phyloP scores from a whole-genome alignment of 352 stramenopile genomes.

The Phytophthora foliorum region DNA sequence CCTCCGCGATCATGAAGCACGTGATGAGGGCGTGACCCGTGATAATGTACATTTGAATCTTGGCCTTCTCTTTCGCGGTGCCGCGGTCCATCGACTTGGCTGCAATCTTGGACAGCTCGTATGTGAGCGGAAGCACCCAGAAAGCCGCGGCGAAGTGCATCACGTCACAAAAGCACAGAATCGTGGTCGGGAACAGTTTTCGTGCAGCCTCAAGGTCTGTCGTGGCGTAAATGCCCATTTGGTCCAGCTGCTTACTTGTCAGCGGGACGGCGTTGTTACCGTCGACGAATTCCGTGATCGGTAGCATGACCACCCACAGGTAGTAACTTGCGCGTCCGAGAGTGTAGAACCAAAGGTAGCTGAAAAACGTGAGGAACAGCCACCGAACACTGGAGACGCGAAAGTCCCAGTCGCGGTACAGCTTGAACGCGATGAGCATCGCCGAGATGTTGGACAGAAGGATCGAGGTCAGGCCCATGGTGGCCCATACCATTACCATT shows the following conservation, averaged over 20 bases:
- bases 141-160: conserved; percentile 60
- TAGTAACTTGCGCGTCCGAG: conserved; percentile 45
- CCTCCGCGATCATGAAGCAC: conserved; percentile 38
- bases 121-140: conserved; percentile 60
- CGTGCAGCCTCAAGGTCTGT: conserved; percentile 40
- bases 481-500: conserved; percentile 48
- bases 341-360: conserved; percentile 58
- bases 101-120: conserved; percentile 71
- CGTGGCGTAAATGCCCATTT: conserved; percentile 57
- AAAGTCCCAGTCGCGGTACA: conserved; percentile 58
- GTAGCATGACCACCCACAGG: conserved; percentile 53
- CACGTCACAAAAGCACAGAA: conserved; percentile 59
- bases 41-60: conserved; percentile 52
- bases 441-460: conserved; percentile 47
- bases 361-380: conserved; percentile 69
- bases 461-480: conserved; percentile 39
- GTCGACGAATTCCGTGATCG: conserved; percentile 43
- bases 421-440: conserved; percentile 50
- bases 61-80: conserved; percentile 42
- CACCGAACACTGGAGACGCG: conserved; percentile 65
- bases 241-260: conserved; percentile 51
- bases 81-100: conserved; percentile 74
- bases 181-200: conserved; percentile 37
- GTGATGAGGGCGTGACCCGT: conserved; percentile 41
- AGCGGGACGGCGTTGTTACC: conserved; percentile 42